phyloP scores from a whole-genome alignment of 768 basidiomycete species.

The Saitozyma sp. region DNA sequence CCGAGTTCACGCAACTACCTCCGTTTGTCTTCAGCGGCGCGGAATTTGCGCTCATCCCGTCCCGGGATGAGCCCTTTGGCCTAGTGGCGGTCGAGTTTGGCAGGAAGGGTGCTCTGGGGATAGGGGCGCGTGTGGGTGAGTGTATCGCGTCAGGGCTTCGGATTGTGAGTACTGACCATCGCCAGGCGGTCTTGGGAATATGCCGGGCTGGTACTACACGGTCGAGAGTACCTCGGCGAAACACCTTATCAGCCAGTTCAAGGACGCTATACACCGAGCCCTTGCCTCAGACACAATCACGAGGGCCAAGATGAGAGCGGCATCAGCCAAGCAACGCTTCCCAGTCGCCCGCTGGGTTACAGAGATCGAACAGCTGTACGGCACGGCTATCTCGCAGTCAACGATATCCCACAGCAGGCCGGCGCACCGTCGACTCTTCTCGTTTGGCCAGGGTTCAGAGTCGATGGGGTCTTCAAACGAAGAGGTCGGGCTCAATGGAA shows the following conservation, averaged over 20 bases:
- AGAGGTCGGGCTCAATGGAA: conserved; percentile 27
- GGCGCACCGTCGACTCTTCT: conserved; percentile 73
- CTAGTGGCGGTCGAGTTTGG: conserved; percentile 95
- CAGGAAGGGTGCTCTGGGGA: conserved; percentile 92
- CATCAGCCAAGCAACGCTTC: conserved; percentile 93
- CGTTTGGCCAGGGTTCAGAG: conserved; percentile 49
- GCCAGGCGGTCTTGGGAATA: conserved; percentile 91
- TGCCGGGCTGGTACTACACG: conserved; percentile 99
- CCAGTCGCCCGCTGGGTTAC: conserved; percentile 97
- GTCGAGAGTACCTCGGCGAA: conserved; percentile 89
- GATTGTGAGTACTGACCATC: no score
- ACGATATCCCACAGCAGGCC: no score
- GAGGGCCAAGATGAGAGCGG: conserved; percentile 84
- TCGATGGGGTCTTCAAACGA: conserved; percentile 30
- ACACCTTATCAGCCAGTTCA: conserved; percentile 91
- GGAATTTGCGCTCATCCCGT: conserved; percentile 92
- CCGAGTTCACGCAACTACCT: conserved; percentile 90
- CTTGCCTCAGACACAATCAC: conserved; percentile 87
- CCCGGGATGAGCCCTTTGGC: conserved; percentile 94
- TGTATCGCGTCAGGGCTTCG: no score
- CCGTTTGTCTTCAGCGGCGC: conserved; percentile 92
- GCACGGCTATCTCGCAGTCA: no score
- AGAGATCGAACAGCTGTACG: conserved; percentile 90
- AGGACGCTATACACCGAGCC: conserved; percentile 91
- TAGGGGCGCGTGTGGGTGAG: conserved; percentile 87